phyloP scores from a whole-genome alignment of 371 early-diverging fungal species.

The Mucor plumbeus region DNA sequence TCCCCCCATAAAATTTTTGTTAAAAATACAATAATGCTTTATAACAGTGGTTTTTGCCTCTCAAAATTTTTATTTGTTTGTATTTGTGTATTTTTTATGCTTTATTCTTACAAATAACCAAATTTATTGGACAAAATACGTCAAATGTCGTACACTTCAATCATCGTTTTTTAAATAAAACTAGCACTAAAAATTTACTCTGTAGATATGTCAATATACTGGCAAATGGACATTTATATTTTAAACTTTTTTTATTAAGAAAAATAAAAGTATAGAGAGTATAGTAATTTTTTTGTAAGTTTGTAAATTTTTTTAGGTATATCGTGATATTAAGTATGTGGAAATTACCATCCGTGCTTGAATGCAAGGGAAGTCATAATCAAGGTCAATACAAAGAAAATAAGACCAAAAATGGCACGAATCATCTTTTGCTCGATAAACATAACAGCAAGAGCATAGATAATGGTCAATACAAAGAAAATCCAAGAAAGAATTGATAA shows the following conservation, averaged over 20 bases:
- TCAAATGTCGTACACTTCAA: no score
- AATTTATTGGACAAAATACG: no score
- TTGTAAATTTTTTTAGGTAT: not conserved
- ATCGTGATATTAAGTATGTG: not conserved
- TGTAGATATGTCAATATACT: no score
- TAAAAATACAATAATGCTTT: no score
- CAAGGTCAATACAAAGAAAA: slow-evolving; percentile 19
- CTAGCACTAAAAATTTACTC: no score
- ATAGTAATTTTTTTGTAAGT: not conserved
- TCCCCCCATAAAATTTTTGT: no score
- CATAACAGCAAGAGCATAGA: slow-evolving; percentile 6
- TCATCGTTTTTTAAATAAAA: no score
- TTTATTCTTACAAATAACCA: no score
- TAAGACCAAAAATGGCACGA: slow-evolving; percentile 3
- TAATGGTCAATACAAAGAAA: slow-evolving; percentile 11
- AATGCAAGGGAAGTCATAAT: slow-evolving; percentile 15
- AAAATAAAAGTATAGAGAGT: not conserved
- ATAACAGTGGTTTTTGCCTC: no score
- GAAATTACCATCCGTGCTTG: slow-evolving; percentile 16
- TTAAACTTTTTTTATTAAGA: not conserved
- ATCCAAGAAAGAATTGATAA: slow-evolving; percentile 16
- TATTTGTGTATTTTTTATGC: no score
- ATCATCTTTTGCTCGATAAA: slow-evolving; percentile 12
- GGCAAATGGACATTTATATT: not conserved
- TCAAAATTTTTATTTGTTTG: no score